Percentiles rank a stretch among this genome's conserved stretches.
Evolutionary conservation across 306 rosid genomes (phyloP).

Genomic region (Vachellia pachyceras): DNA sequence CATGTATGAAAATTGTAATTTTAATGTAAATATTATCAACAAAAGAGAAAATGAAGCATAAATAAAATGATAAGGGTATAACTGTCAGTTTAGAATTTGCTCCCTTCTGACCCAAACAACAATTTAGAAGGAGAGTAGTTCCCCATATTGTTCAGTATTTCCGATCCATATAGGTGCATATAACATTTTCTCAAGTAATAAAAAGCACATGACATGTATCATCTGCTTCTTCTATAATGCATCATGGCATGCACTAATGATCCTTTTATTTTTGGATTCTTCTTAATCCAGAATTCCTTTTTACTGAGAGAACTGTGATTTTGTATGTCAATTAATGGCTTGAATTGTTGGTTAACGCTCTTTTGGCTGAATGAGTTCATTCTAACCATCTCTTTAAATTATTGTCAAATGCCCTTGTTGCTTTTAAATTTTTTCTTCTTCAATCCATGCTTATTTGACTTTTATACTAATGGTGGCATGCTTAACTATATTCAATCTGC

Average conservation of each 20-base stretch:
- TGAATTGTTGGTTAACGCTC: conserved; percentile 14
- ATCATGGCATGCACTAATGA: not conserved
- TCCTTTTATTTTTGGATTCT: not conserved
- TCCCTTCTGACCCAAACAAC: no score
- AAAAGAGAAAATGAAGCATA: no score
- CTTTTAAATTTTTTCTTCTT: not conserved
- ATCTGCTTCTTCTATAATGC: not conserved
- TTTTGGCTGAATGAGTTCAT: conserved; percentile 9
- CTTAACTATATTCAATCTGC: conserved; percentile 23
- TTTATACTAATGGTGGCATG: not conserved
- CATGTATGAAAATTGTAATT: no score
- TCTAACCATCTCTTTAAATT: not conserved
- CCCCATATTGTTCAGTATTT: not conserved
- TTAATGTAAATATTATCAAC: no score
- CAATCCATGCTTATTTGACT: conserved; percentile 18
- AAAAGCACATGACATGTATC: not conserved
- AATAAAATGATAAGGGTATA: no score
- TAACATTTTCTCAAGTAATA: not conserved
- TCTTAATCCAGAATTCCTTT: not conserved
- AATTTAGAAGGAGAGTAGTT: not conserved
- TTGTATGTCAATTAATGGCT: not conserved
- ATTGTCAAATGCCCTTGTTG: not conserved
- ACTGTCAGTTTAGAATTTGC: no score
- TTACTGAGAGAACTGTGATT: not conserved
- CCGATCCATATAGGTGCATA: not conserved